Conservation (phyloP, 441 rosid species). For the Populus hybrid region DNA sequence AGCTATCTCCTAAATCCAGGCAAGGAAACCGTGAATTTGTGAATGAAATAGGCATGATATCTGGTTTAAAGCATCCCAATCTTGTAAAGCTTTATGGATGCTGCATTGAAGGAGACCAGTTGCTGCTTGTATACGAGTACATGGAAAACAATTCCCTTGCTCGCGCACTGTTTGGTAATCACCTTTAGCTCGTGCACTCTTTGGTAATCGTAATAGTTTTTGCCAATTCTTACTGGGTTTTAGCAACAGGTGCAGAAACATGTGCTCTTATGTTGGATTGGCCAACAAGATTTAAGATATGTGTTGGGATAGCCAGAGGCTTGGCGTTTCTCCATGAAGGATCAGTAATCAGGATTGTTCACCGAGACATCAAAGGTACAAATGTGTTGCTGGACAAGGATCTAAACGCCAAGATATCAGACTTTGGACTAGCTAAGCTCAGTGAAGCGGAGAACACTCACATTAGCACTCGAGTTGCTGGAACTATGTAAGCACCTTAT, state of each 20-base stretch:
- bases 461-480: conserved; percentile 73
- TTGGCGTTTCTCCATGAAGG: conserved; percentile 68
- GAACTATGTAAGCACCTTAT: conserved; percentile 55
- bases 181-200: conserved; percentile 32
- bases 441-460: conserved; percentile 82
- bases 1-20: conserved; percentile 66
- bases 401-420: conserved; percentile 64
- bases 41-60: conserved; percentile 71
- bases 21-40: conserved; percentile 77
- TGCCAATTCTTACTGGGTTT: not conserved
- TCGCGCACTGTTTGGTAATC: conserved; percentile 15
- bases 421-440: conserved; percentile 73
- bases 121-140: conserved; percentile 50
- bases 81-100: conserved; percentile 56
- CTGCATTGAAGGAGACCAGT: conserved; percentile 49
- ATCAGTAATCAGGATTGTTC: conserved; percentile 58
- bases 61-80: conserved; percentile 49
- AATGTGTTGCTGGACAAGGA: conserved; percentile 66
- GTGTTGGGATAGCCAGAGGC: conserved; percentile 64
- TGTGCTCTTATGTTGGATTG: conserved; percentile 51
- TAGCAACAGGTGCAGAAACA: conserved; percentile 29
- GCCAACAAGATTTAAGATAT: conserved; percentile 55
- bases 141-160: conserved; percentile 56
- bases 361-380: conserved; percentile 74
- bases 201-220: not conserved